Base-by-base conservation (phyloP, 2,329 filamentous ascomycete genomes). In the Fusarium guadeloupense region DNA sequence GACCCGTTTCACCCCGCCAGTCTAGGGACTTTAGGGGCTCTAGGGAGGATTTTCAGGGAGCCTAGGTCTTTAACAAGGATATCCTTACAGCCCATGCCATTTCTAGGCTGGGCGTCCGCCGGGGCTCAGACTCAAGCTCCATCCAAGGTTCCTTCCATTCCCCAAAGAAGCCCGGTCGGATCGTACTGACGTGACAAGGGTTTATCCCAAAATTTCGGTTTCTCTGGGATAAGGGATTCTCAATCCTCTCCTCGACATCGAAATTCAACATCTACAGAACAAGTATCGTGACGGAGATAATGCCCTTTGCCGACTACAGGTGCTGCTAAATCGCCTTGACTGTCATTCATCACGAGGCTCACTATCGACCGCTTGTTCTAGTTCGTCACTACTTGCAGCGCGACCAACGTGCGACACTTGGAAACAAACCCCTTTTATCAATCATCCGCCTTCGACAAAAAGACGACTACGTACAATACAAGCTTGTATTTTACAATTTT, bases 111-210 rank as follows among this genome's bases (percentile, higher is more conserved):
- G 51, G 53, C 31, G 44, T 26, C 42, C 20, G 38, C 53, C 33
- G 19, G 39, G 40, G 19, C n/a, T 49, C 53, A 52, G 33, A 39
- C 13, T 23, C 39, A 28, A 54, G 41, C 46, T 54, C 44, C 30
- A 53, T 56, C 13, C 33, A 19, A 14, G 6, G 28, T 23, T 37
- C 47, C 21, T 59, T 39, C 54, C 31, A 47, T 59, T 64, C 54
- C 25, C 58, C 49, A 55, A 57, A 56, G 44, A 38, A 55, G 28
- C 49, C 55, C 34, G 19, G 57, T 44, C 45, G 34, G 57, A 66
- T 63, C 50, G 39, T 62, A 53, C 57, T 52, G 60, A 63, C 51
- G 42, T 60, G 57, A 57, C 63, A 67, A 66, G 57, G 66, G 37
- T 44, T 54, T 59, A 46, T 60, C 33, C 54, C 48, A 60, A 65